phyloP scores from a whole-genome alignment of 176 grass and related monocot species.

The Leersia perrieri region DNA sequence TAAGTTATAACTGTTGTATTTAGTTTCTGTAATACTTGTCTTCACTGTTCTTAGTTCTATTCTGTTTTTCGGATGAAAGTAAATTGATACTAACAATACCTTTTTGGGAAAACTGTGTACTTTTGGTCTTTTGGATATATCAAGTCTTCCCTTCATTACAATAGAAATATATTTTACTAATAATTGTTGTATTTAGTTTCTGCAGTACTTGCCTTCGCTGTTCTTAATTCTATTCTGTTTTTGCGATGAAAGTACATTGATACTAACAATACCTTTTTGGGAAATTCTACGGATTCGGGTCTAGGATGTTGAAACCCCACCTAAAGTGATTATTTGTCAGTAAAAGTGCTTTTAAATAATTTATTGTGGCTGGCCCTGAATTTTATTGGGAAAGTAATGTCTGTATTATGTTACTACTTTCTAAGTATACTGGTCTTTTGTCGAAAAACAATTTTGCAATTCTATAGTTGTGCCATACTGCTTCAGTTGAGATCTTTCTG shows the following conservation, averaged over 20 bases:
- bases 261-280: background rate
- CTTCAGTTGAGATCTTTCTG: constrained; percentile 22
- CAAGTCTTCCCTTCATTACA: background rate
- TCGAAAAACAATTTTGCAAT: background rate
- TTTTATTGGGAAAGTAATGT: background rate
- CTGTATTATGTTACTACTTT: background rate
- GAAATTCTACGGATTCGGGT: background rate
- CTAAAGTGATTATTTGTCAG: background rate
- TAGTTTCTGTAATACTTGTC: background rate
- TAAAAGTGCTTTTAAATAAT: background rate
- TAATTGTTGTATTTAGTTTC: background rate
- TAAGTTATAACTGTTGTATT: background rate
- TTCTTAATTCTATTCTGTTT: background rate
- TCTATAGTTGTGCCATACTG: background rate
- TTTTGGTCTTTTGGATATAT: background rate
- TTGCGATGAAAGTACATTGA: background rate
- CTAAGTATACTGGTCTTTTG: background rate
- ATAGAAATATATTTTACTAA: background rate
- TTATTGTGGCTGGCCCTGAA: background rate
- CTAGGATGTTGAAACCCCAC: background rate
- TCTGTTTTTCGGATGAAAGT: background rate
- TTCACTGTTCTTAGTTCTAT: background rate
- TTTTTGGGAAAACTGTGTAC: too few relatives aligned
- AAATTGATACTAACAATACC: background rate
- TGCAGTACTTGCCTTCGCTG: background rate